These are phyloP conservation scores for Alternaria incomplexa DNA, from an alignment of 2,329 filamentous ascomycete species.

Conservation along the genomic window DNA sequence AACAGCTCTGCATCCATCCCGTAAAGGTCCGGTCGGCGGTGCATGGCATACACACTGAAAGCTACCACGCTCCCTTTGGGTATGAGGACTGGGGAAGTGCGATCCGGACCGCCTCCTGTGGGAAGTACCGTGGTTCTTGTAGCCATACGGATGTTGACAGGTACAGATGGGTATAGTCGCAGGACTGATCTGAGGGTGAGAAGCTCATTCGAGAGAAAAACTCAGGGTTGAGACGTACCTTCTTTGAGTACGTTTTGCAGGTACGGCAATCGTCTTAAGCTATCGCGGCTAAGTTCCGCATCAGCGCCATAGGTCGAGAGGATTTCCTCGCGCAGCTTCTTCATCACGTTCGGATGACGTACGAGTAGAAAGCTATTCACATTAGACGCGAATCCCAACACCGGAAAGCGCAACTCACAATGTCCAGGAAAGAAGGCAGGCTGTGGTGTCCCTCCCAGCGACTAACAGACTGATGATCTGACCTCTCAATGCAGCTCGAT, in stretches of 20 bases:
- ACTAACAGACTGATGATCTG: constrained; percentile 82
- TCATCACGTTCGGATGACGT: not conserved
- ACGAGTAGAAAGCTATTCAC: not conserved
- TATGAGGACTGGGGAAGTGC: constrained; percentile 37
- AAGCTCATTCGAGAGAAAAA: not conserved
- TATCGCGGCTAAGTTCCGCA: not conserved
- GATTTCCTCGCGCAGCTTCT: not conserved
- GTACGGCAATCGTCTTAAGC: not conserved
- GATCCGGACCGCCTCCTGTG: constrained; percentile 40
- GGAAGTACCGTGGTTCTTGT: constrained; percentile 34
- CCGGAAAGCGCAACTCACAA: not conserved
- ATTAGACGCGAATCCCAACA: too few species aligned
- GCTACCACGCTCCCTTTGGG: constrained; percentile 32
- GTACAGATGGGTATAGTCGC: constrained; percentile 40
- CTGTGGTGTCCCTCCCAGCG: constrained; percentile 88
- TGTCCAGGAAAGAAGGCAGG: constrained; percentile 70
- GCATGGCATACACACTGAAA: constrained; percentile 39
- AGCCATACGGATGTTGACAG: constrained; percentile 32
- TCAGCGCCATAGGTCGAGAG: accelerated
- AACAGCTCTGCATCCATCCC: constrained; percentile 44
- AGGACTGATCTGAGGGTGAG: constrained; percentile 38
- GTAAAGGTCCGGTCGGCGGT: constrained; percentile 43
- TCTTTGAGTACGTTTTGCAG: not conserved
- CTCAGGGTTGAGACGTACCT: not conserved
- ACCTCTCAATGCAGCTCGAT: constrained; percentile 60